These are phyloP conservation scores for Benincasa hispida DNA, from an alignment of 306 rosid species.

Conservation along the genomic window DNA sequence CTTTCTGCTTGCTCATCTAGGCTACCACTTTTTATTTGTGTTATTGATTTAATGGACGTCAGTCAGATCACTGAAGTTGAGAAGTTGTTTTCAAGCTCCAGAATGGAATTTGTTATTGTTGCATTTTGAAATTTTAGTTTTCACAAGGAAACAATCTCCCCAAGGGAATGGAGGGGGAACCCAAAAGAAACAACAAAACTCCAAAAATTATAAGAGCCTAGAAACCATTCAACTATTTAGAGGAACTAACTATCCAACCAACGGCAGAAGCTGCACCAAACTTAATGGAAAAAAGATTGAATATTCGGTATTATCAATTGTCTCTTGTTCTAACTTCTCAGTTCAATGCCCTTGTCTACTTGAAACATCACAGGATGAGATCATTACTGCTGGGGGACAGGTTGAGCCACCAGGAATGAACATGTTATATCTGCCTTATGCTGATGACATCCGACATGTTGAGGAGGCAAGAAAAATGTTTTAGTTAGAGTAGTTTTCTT, in stretches of 20 bases:
- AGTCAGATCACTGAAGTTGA: background rate
- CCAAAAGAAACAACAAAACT: too few species aligned
- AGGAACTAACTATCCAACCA: too few species aligned
- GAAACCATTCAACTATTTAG: too few species aligned
- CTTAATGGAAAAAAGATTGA: too few species aligned
- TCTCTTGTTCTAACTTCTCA: constrained; percentile 3
- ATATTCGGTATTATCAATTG: background rate
- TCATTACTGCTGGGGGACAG: constrained; percentile 57
- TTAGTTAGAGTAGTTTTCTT: constrained; percentile 10
- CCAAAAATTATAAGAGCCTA: too few species aligned
- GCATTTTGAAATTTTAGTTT: background rate
- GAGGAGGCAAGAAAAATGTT: constrained; percentile 62
- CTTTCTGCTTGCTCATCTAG: background rate
- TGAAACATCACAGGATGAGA: constrained; percentile 49
- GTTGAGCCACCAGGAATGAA: constrained; percentile 96
- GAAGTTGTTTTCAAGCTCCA: background rate
- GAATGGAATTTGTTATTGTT: background rate
- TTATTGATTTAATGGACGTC: background rate
- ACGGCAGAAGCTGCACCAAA: too few species aligned
- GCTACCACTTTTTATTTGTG: background rate
- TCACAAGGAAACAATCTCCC: too few species aligned
- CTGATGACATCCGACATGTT: constrained; percentile 77
- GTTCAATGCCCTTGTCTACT: background rate
- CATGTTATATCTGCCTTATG: constrained; percentile 84
- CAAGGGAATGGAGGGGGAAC: too few species aligned